Conservation (phyloP, 2,329 filamentous ascomycete species). For the Monosporascus sp. region DNA sequence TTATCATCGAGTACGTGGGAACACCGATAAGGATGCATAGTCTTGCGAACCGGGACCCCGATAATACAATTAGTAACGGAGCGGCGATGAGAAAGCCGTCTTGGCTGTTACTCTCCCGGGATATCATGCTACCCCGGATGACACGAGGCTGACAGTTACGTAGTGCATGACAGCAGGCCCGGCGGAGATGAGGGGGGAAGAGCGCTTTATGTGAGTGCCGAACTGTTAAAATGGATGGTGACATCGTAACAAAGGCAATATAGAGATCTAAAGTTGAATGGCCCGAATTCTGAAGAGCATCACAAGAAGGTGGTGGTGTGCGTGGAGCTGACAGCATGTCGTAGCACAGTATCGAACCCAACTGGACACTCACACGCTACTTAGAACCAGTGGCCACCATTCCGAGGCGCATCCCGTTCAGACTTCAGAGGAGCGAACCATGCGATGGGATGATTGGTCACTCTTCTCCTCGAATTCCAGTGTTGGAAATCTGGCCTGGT, state of each 20-base stretch:
- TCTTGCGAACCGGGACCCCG: not conserved
- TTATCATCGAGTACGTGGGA: not conserved
- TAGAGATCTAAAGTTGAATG: constrained; percentile 16
- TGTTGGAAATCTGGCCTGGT: no score
- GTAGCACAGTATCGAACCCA: constrained; percentile 18
- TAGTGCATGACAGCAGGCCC: not conserved
- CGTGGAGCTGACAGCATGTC: constrained; percentile 17
- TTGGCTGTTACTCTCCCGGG: not conserved
- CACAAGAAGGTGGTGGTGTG: constrained; percentile 15
- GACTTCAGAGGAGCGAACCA: no score
- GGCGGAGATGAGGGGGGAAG: not conserved
- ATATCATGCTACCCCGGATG: not conserved
- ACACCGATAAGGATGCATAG: not conserved
- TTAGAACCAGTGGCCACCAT: not conserved
- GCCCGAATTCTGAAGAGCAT: constrained; percentile 15
- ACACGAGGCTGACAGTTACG: not conserved
- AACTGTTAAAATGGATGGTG: not conserved
- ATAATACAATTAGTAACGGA: not conserved
- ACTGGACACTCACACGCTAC: constrained; percentile 16
- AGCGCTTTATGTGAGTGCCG: not conserved
- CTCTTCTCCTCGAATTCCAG: no score
- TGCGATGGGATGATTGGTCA: no score
- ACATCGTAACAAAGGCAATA: constrained; percentile 5
- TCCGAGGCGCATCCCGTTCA: not conserved
- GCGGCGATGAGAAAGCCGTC: not conserved